Conservation (phyloP, 257 asterid species). For the Euphrasia confusa region DNA sequence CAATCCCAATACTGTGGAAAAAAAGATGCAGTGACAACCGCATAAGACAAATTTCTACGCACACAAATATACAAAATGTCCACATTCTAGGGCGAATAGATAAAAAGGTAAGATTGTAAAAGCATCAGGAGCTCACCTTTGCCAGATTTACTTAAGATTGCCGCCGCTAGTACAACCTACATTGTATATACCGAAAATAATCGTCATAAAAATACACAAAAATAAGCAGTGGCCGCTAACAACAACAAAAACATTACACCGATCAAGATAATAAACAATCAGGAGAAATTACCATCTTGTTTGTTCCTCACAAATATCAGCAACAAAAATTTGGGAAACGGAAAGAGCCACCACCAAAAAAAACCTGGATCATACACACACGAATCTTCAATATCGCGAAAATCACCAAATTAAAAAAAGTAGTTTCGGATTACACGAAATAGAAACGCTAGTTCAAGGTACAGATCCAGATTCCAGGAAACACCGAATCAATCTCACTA, state of each 20-base stretch:
- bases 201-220: neutral
- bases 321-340: constrained; percentile 6
- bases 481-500: neutral
- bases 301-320: constrained; percentile 31
- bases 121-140: constrained; percentile 51
- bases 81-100: too few relatives aligned
- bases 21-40: neutral
- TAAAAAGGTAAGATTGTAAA: neutral
- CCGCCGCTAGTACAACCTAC: constrained; percentile 95
- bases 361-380: constrained; percentile 26
- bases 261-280: neutral
- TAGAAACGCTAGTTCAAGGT: neutral
- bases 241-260: neutral
- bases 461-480: constrained; percentile 22
- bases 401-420: neutral
- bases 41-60: neutral
- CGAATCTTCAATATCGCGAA: constrained; percentile 21
- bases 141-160: constrained; percentile 78
- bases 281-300: constrained; percentile 39
- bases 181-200: neutral
- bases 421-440: neutral
- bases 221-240: neutral
- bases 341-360: neutral
- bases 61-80: too few relatives aligned
- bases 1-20: neutral